phyloP scores from a whole-genome alignment of 208 protist genomes.

The Angomonas deanei region DNA sequence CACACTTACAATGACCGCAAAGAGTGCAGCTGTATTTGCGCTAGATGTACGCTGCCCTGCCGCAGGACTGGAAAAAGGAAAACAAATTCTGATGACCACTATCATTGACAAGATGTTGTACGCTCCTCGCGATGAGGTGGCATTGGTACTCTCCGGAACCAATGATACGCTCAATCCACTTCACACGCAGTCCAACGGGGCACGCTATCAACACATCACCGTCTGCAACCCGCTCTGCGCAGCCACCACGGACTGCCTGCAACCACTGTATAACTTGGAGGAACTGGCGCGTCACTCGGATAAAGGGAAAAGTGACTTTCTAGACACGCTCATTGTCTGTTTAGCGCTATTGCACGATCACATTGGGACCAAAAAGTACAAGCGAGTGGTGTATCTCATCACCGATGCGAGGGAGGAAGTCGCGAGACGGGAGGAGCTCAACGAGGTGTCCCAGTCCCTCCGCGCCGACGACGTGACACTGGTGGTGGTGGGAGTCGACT shows the following conservation, averaged over 20 bases:
- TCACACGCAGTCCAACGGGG: not conserved
- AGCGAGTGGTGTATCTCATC: slow-evolving; percentile 81
- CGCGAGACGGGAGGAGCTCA: slow-evolving; percentile 52
- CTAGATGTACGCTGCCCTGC: slow-evolving; percentile 36
- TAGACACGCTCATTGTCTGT: slow-evolving; percentile 83
- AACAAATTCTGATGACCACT: slow-evolving; percentile 24
- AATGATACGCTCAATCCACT: slow-evolving; percentile 30
- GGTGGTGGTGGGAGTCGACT: slow-evolving; percentile 75
- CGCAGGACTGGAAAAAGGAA: slow-evolving; percentile 15
- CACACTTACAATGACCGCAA: slow-evolving; percentile 11
- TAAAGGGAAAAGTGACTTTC: slow-evolving; percentile 29
- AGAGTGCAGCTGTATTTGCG: slow-evolving; percentile 36
- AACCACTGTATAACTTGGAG: slow-evolving; percentile 5
- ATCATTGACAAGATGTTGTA: slow-evolving; percentile 43
- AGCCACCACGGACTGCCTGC: slow-evolving; percentile 14
- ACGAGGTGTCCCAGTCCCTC: slow-evolving; percentile 34
- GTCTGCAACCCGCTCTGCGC: slow-evolving; percentile 17
- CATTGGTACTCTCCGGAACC: slow-evolving; percentile 59
- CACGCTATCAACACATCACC: slow-evolving; percentile 27
- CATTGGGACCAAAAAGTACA: slow-evolving; percentile 38
- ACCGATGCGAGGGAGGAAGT: slow-evolving; percentile 77
- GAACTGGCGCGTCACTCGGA: not conserved
- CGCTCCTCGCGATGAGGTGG: slow-evolving; percentile 56
- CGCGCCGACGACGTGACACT: slow-evolving; percentile 41
- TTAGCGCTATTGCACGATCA: slow-evolving; percentile 60